Evolutionary conservation across 75 land plant species (phyloP).

Genomic region (Larix kaempferi): DNA sequence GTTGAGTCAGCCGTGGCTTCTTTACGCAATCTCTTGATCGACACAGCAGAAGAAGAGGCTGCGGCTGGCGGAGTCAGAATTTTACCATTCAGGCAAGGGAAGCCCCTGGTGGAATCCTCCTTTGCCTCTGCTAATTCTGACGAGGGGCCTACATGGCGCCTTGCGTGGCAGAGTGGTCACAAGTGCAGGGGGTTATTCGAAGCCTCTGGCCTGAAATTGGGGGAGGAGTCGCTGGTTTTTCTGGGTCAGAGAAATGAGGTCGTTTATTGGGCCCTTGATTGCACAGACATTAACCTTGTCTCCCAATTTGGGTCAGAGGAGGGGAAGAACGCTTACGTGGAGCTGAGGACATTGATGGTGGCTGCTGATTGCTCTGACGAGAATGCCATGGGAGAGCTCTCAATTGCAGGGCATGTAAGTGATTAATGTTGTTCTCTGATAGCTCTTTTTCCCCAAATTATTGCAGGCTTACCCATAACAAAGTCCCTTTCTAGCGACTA

Average conservation of each 20-base stretch:
- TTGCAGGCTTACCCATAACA: too few relatives aligned
- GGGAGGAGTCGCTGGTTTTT: conserved; percentile 59
- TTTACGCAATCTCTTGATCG: conserved; percentile 27
- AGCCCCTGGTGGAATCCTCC: conserved; percentile 55
- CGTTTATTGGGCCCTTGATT: conserved; percentile 73
- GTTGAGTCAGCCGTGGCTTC: conserved; percentile 28
- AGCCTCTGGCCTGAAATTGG: conserved; percentile 19
- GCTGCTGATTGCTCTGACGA: conserved; percentile 70
- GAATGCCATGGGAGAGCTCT: conserved; percentile 64
- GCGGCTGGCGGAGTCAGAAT: conserved; percentile 27
- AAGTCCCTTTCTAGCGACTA: too few relatives aligned
- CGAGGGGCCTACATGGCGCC: conserved; percentile 42
- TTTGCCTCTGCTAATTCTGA: background rate
- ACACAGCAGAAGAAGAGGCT: conserved; percentile 5
- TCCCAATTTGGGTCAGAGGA: background rate
- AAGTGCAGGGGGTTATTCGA: conserved; percentile 23
- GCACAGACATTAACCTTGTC: conserved; percentile 21
- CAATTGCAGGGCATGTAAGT: conserved; percentile 91
- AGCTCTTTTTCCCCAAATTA: too few relatives aligned
- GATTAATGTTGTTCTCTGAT: too few relatives aligned
- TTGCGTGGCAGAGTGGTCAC: conserved; percentile 60
- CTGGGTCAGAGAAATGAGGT: conserved; percentile 52
- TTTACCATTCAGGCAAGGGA: conserved; percentile 68
- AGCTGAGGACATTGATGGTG: conserved; percentile 84
- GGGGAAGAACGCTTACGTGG: conserved; percentile 44